phyloP scores from a whole-genome alignment of 495 filamentous ascomycete genomes.

The Hyaloscypha variabilis region DNA sequence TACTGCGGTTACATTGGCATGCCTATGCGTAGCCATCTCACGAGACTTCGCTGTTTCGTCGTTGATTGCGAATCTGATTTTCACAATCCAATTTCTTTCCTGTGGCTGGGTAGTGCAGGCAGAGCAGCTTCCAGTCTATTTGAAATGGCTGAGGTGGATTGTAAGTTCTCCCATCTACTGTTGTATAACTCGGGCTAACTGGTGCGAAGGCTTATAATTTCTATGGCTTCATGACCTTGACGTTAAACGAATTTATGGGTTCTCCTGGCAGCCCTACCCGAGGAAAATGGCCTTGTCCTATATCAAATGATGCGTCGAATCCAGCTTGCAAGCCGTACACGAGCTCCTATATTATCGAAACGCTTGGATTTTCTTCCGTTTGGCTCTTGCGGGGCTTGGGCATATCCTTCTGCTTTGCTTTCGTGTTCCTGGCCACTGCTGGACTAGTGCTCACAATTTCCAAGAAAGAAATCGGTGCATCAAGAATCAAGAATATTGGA shows the following conservation, averaged over 20 bases:
- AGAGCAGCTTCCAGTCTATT: background rate
- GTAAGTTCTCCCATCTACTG: background rate
- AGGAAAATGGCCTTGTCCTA: background rate
- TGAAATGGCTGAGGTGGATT: background rate
- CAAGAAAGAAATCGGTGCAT: background rate
- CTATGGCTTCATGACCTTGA: background rate
- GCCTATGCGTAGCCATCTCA: background rate
- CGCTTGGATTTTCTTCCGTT: background rate
- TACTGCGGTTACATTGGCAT: background rate
- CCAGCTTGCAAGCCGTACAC: background rate
- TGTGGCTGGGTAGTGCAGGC: background rate
- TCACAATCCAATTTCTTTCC: background rate
- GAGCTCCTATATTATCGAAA: background rate
- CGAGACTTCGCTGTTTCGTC: background rate
- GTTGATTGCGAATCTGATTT: background rate
- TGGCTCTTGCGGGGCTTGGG: background rate
- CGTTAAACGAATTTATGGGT: constrained; percentile 4
- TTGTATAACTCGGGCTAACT: too few species aligned
- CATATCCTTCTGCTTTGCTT: background rate
- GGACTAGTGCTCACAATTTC: background rate
- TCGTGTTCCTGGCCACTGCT: background rate
- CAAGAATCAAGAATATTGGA: background rate
- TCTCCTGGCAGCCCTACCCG: background rate
- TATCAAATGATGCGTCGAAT: background rate
- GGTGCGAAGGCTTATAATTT: background rate